These are phyloP conservation scores for Podaxis pistillaris DNA, from an alignment of 768 basidiomycete genomes.

Conservation along the genomic window DNA sequence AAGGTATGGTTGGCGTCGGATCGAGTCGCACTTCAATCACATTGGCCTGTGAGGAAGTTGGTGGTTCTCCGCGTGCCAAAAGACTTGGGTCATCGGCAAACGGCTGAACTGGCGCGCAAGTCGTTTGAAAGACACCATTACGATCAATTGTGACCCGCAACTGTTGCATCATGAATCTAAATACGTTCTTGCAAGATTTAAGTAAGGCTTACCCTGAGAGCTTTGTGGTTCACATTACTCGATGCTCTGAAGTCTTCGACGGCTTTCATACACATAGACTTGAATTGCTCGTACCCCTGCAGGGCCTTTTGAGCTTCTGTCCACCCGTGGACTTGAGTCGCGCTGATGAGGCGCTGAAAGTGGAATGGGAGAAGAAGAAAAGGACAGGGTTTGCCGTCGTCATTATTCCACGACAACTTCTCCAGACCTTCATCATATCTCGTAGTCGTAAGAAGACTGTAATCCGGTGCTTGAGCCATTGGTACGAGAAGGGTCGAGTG, in stretches of 20 bases:
- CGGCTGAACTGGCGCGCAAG: conserved; percentile 16
- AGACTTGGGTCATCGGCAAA: conserved; percentile 39
- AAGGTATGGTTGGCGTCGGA: conserved; percentile 47
- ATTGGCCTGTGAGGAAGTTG: conserved; percentile 17
- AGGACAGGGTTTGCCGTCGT: conserved; percentile 47
- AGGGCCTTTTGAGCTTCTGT: conserved; percentile 24
- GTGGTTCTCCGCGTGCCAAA: conserved; percentile 34
- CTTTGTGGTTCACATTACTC: conserved; percentile 19
- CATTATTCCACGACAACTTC: conserved; percentile 55
- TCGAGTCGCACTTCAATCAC: conserved; percentile 55
- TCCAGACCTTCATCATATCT: conserved; percentile 56
- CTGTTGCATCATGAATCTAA: conserved; percentile 28
- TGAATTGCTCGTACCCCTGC: conserved; percentile 40
- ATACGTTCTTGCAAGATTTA: conserved; percentile 10
- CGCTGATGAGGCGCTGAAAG: conserved; percentile 53
- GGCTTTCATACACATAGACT: conserved; percentile 42
- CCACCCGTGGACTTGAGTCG: conserved; percentile 55
- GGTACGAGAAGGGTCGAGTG: background rate
- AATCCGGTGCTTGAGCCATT: conserved; percentile 14
- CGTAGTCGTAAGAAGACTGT: conserved; percentile 50
- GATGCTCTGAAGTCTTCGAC: conserved; percentile 29
- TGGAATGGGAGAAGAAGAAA: conserved; percentile 66
- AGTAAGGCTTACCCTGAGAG: conserved; percentile 31
- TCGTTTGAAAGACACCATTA: conserved; percentile 23
- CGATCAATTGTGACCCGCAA: conserved; percentile 48